phyloP scores from a whole-genome alignment of 768 basidiomycete genomes.

The Cyclocybe aegerita region DNA sequence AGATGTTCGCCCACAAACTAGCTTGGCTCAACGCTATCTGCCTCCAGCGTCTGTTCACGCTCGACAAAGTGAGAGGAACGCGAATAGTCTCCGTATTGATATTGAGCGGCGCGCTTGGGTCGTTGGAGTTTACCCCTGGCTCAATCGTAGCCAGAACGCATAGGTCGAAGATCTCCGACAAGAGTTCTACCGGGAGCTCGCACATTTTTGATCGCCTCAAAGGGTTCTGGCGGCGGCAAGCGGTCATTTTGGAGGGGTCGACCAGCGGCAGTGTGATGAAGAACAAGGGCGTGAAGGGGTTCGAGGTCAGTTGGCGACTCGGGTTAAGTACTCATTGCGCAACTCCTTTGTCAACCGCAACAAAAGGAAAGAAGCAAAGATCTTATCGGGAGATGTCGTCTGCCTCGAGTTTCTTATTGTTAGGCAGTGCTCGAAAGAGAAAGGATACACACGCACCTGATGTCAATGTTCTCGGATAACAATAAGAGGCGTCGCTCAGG shows the following conservation, averaged over 20 bases:
- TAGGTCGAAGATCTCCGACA: slow-evolving; percentile 55
- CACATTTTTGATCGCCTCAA: slow-evolving; percentile 30
- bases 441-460: slow-evolving; percentile 25
- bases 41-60: slow-evolving; percentile 55
- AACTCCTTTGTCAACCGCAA: slow-evolving; percentile 32
- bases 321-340: slow-evolving; percentile 27
- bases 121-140: slow-evolving; percentile 12
- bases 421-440: slow-evolving; percentile 20
- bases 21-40: slow-evolving; percentile 46
- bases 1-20: slow-evolving; percentile 55
- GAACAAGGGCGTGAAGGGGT: slow-evolving; percentile 15
- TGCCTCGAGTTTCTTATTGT: slow-evolving; percentile 31
- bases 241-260: slow-evolving; percentile 7
- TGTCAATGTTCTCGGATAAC: slow-evolving; percentile 21
- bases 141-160: slow-evolving; percentile 32
- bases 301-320: slow-evolving; percentile 6
- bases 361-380: slow-evolving; percentile 35
- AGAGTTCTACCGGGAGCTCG: slow-evolving; percentile 53
- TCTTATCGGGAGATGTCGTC: slow-evolving; percentile 28
- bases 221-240: slow-evolving; percentile 14
- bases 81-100: slow-evolving; percentile 42
- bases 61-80: slow-evolving; percentile 43
- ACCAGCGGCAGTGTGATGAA: background rate
- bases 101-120: slow-evolving; percentile 22
- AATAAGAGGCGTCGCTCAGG: slow-evolving; percentile 17